Evolutionary conservation across 2,329 filamentous ascomycete genomes (phyloP), one percentile per base, ranked within the genome.

Genomic region (Botrytis pseudocinerea): DNA sequence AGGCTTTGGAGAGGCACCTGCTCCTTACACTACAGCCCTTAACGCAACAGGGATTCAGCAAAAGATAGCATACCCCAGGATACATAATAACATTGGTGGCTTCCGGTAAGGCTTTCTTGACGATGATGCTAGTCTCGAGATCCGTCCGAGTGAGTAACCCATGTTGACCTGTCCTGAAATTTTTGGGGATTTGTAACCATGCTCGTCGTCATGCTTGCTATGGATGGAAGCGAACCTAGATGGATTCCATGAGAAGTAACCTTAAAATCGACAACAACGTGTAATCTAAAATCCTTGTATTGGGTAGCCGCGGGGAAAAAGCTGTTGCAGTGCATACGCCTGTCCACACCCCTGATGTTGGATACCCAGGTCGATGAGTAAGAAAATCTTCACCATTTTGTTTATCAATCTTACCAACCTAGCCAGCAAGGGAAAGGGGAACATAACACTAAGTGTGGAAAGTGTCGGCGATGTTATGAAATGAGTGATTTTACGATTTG

Each of bases 141-240:
- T 62, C 38, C 14, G 35, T 59, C 8, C 28, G 8, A 59, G 28
- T 14, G 8, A 59, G 28, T 14, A 62, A 62, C 32, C 35, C 22
- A 32, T 40, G 22, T 14, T 51, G 40, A 40, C 38, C 1, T 22
- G 35, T 25, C 42, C 7, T n/a, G 38, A 20, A 18, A 20, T 2
- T 44, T n/a, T 51, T 14, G 5, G 46, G 25, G 25, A 54, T 54
- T 54, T 14, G 48, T 54, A 54, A n/a, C 25, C 12, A 54, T 51
- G 48, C 38, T 20, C 38, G 38, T 35, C 32, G 32, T 7, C 18
- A 18, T n/a, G 28, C 28, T 65, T 6, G n/a, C 28, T 35, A 35
- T 65, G 62, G 62, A 65, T 65, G 62, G 62, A 65, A 65, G 42
- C 42, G 42, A 46, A 64, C 5, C 20, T n/a, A 51, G 32, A 44